A percentile compares a stretch with the other conserved stretches of the same genome.
Evolutionary conservation across 768 basidiomycete genomes (phyloP).

Genomic region (Pleurotus cornucopiae): DNA sequence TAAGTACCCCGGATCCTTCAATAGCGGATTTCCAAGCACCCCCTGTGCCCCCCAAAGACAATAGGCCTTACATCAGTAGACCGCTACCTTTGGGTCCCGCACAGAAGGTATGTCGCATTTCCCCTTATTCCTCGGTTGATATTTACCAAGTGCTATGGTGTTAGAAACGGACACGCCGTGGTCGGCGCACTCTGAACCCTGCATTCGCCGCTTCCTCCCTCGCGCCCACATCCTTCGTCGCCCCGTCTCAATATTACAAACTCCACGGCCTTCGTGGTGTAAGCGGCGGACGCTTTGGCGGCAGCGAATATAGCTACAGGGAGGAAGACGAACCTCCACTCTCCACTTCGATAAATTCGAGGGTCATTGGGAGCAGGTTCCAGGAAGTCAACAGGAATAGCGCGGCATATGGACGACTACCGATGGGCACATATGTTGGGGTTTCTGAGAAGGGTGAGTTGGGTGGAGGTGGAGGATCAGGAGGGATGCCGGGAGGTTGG

Average conservation of each 20-base stretch:
- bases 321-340: slow-evolving; percentile 39
- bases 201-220: slow-evolving; percentile 66
- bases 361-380: slow-evolving; percentile 65
- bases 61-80: slow-evolving; percentile 60
- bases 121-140: neutral
- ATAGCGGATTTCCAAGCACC: slow-evolving; percentile 53
- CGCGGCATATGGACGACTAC: slow-evolving; percentile 50
- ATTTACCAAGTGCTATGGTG: neutral
- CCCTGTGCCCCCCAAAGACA: slow-evolving; percentile 27
- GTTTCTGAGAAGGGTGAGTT: slow-evolving; percentile 49
- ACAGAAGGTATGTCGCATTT: slow-evolving; percentile 22
- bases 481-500: neutral
- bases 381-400: slow-evolving; percentile 68
- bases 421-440: slow-evolving; percentile 54
- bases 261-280: slow-evolving; percentile 59
- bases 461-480: neutral
- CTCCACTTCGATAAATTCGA: slow-evolving; percentile 56
- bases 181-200: slow-evolving; percentile 53
- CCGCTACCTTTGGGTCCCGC: slow-evolving; percentile 50
- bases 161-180: slow-evolving; percentile 27
- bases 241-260: slow-evolving; percentile 78
- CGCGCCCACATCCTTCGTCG: slow-evolving; percentile 73
- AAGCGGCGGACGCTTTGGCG: slow-evolving; percentile 53
- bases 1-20: slow-evolving; percentile 72
- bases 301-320: slow-evolving; percentile 25